Evolutionary conservation across 768 basidiomycete species (phyloP), one percentile per base, ranked within the genome.

Genomic region (Mycena leptocephala): DNA sequence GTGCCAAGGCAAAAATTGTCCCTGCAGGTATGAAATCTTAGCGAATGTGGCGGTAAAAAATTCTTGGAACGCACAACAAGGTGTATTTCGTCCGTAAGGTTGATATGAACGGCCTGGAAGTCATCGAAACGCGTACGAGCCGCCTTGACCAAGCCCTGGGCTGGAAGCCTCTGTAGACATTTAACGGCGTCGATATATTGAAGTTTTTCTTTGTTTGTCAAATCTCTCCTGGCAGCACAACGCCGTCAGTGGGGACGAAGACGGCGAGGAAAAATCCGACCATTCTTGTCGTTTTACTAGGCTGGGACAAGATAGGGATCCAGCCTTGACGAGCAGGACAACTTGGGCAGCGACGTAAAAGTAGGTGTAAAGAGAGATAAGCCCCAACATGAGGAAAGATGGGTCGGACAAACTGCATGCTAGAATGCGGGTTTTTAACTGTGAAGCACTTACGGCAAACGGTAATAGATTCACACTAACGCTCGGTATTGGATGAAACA

Each of bases 1-100:
- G 63, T 85, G 84, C 84, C 84, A 85, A 3, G 83, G 81, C 22
- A 85, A 71, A 59, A 85, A 84, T 39, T 84, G 80, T 11, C 83
- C 84, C 81, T 84, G 37, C 9, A 46, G 32, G 51, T 4, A 18
- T 67, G 11, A n/a, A n/a, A n/a, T n/a, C 22, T 46, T 20, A 20
- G 2, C 13, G 43, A 20, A 46, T 18, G 6, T 18, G 43, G 20
- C 16, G 2, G 13, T 41, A 18, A 41, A 3, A 14, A 30, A 43
- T 33, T 13, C 14, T n/a, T 26, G n/a, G 37, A 22, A 56, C 78
- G 24, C 32, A 81, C 80, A 18, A 81, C 79, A 28, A 68, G 68
- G 32, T 81, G 79, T 61, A 81, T 61, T 58, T 76, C 70, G 24
- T 79, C 73, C n/a, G 76, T 70, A 24, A 80, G 70, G 32, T 68